Base-by-base conservation (phyloP, 2,329 filamentous ascomycete genomes). In the Aspergillus sp. region DNA sequence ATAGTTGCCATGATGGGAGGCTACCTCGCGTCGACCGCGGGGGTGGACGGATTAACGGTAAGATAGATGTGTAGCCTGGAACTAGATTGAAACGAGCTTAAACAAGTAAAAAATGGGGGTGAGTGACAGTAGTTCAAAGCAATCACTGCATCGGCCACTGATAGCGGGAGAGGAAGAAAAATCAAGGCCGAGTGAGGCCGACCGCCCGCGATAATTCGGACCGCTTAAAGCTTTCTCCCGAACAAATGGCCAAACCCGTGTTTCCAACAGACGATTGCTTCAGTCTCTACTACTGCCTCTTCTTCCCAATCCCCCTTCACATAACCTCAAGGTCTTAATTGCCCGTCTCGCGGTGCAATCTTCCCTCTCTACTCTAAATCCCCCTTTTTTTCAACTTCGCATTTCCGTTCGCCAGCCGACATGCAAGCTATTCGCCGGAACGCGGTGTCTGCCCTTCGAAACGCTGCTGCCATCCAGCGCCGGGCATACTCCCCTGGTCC, bases 381-480 rank as follows among this genome's bases (percentile, higher is more conserved):
- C 52, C 41, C 34, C 52, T 55, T 47, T 47, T 33, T 39, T 52
- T 59, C 39, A 11, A 30, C 4, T 9, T 30, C 27, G 27, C 27
- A 53, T 59, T 57, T 42, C 61, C 40, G 22, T 40, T 39, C 49
- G 44, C 61, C 51, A 65, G 60, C 53, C 64, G 66, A 58, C 62
- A 96, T 96, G 93, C 91, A 96, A 85, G 89, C 91, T 73, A 81
- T 96, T 79, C 83, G 89, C 74, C 87, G 89, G 84, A 86, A 86
- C 65, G 79, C 86, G 79, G 83, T 83, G 81, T 87, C 83, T 80
- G 87, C 82, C 79, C 79, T 88, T 81, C 84, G 83, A 67, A 80
- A 84, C 80, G 79, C 85, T 82, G 81, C 86, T 66, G 65, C 68
- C 58, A 62, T 68, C 79, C 83, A 88, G 73, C 85, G 86, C 75